phyloP scores from a whole-genome alignment of 2,329 filamentous ascomycete genomes.

The Pseudonectria foliicola region DNA sequence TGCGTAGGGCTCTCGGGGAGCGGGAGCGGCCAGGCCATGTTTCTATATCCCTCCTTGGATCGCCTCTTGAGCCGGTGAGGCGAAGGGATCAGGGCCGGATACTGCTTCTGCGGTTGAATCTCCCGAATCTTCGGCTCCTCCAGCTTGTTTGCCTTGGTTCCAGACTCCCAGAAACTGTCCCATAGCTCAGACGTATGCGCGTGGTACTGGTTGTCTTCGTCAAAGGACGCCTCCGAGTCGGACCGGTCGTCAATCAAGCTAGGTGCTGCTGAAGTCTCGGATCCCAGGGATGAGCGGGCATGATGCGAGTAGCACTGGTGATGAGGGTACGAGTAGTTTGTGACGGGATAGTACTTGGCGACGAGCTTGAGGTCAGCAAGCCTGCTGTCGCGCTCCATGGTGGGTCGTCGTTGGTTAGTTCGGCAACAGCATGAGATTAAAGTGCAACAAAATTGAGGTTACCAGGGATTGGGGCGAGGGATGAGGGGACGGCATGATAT shows the following conservation, averaged over 20 bases:
- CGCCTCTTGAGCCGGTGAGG: conserved; percentile 17
- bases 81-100: conserved; percentile 25
- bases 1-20: conserved; percentile 16
- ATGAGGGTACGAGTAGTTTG: conserved; percentile 35
- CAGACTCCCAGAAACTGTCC: conserved; percentile 42
- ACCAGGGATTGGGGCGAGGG: conserved; percentile 16
- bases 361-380: conserved; percentile 32
- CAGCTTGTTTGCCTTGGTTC: conserved; percentile 3
- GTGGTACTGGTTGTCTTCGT: conserved; percentile 45
- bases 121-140: conserved; percentile 9
- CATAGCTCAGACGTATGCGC: conserved; percentile 39
- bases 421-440: conserved; percentile 13
- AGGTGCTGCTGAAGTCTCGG: conserved; percentile 38
- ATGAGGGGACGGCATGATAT: conserved; percentile 22
- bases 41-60: conserved; percentile 17
- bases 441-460: conserved; percentile 14
- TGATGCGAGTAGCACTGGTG: conserved; percentile 14
- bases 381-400: conserved; percentile 31
- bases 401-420: conserved; percentile 10
- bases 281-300: conserved; percentile 35
- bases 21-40: conserved; percentile 22
- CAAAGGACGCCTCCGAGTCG: conserved; percentile 43
- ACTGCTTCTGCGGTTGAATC: conserved; percentile 20
- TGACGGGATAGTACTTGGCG: conserved; percentile 32
- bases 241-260: conserved; percentile 43